These are phyloP conservation scores for Sicyos baderoa DNA, from an alignment of 306 rosid genomes.

Conservation along the genomic window DNA sequence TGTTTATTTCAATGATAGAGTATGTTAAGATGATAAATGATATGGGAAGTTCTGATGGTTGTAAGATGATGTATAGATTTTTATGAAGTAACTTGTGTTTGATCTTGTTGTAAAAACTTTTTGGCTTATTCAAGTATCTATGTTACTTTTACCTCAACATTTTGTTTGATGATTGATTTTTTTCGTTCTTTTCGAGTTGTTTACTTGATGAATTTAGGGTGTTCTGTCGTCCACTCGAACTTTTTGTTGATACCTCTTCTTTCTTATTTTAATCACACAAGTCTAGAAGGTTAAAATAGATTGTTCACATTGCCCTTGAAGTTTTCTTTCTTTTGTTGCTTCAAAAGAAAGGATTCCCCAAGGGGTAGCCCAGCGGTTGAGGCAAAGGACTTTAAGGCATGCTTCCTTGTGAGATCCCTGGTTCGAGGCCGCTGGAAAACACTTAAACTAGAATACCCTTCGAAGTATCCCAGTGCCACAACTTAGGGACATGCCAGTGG, in stretches of 20 bases:
- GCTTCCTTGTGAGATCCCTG: too few species aligned
- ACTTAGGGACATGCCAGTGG: too few species aligned
- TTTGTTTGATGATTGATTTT: not conserved
- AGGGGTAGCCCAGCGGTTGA: too few species aligned
- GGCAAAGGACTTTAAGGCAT: too few species aligned
- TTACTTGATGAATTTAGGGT: not conserved
- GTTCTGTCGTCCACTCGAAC: too few species aligned
- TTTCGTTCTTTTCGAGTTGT: not conserved
- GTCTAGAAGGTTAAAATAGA: not conserved
- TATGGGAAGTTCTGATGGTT: not conserved
- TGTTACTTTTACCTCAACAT: not conserved
- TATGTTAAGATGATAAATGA: not conserved
- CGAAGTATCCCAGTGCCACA: too few species aligned
- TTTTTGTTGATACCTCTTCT: not conserved
- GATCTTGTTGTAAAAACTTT: not conserved
- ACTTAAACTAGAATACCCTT: too few species aligned
- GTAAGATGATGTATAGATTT: constrained; percentile 10
- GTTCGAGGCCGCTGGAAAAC: too few species aligned
- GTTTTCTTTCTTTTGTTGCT: constrained; percentile 11
- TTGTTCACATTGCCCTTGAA: constrained; percentile 7
- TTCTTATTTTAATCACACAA: not conserved
- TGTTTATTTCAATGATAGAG: not conserved
- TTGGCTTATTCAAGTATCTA: not conserved
- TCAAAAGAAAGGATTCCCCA: too few species aligned
- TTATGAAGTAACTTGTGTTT: not conserved